A percentile compares a stretch with the other conserved stretches of the same genome.
These are phyloP conservation scores for Microcos paniculata DNA, from an alignment of 345 rosid genomes.

Conservation along the genomic window DNA sequence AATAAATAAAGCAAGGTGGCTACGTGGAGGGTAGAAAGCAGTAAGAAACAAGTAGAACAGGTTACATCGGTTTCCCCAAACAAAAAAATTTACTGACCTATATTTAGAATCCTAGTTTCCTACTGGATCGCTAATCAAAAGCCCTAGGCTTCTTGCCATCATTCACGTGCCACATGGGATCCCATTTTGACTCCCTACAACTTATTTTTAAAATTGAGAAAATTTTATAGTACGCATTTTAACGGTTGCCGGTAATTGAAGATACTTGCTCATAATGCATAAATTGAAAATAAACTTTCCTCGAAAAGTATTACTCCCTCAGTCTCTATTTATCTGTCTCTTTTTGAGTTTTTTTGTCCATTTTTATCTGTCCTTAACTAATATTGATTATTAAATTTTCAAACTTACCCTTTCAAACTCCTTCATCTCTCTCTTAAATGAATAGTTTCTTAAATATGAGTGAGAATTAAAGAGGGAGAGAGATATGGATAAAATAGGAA, in stretches of 20 bases:
- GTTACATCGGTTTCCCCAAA: neutral
- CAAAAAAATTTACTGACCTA: neutral
- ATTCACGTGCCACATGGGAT: constrained; percentile 14
- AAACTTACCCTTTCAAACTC: too few relatives aligned
- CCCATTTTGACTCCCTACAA: neutral
- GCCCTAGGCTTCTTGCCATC: neutral
- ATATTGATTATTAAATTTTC: too few relatives aligned
- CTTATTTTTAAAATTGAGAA: too few relatives aligned
- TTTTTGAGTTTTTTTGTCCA: too few relatives aligned
- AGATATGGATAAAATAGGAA: too few relatives aligned
- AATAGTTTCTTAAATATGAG: too few relatives aligned
- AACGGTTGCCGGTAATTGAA: neutral
- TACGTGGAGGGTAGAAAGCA: neutral
- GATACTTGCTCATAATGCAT: neutral
- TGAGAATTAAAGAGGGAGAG: too few relatives aligned
- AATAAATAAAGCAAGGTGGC: neutral
- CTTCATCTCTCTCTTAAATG: too few relatives aligned
- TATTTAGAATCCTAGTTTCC: neutral
- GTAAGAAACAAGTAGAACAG: neutral
- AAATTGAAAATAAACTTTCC: too few relatives aligned
- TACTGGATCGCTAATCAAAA: neutral
- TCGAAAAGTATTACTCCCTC: too few relatives aligned
- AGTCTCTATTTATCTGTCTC: too few relatives aligned
- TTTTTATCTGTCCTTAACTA: too few relatives aligned
- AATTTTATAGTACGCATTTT: neutral